Conservation (phyloP, 371 early-diverging fungal species). For the Mucor indicus region DNA sequence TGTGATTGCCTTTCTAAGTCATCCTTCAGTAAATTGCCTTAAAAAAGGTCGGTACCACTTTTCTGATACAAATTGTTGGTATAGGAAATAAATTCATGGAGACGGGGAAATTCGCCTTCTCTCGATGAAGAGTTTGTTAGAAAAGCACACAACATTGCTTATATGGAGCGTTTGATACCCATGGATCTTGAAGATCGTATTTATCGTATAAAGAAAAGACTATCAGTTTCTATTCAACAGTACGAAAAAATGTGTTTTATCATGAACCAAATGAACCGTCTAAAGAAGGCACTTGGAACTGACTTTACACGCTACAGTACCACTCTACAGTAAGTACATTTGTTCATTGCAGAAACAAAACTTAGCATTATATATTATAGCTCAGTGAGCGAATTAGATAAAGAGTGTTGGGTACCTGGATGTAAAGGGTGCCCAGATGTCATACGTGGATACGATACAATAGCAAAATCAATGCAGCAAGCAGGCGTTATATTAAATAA, state of each 20-base stretch:
- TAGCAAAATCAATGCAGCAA: constrained; percentile 47
- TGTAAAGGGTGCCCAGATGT: constrained; percentile 52
- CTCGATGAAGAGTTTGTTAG: constrained; percentile 52
- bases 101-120: constrained; percentile 38
- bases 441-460: constrained; percentile 39
- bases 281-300: constrained; percentile 52
- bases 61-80: too few relatives aligned
- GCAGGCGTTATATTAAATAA: constrained; percentile 26
- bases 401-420: constrained; percentile 46
- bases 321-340: constrained; percentile 42
- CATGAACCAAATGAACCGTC: constrained; percentile 54
- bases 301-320: constrained; percentile 54
- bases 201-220: constrained; percentile 18
- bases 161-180: constrained; percentile 25
- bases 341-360: background rate
- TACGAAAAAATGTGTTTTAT: constrained; percentile 54
- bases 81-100: constrained; percentile 37
- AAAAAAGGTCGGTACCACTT: too few relatives aligned
- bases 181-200: constrained; percentile 38
- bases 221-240: constrained; percentile 44
- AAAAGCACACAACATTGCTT: constrained; percentile 14
- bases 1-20: constrained; percentile 63
- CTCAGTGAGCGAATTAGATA: constrained; percentile 36
- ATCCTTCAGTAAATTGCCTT: constrained; percentile 59
- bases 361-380: background rate